A percentile compares a stretch with the other conserved stretches of the same genome.
Conservation (phyloP, 768 basidiomycete species). For the Podaxis pistillaris region DNA sequence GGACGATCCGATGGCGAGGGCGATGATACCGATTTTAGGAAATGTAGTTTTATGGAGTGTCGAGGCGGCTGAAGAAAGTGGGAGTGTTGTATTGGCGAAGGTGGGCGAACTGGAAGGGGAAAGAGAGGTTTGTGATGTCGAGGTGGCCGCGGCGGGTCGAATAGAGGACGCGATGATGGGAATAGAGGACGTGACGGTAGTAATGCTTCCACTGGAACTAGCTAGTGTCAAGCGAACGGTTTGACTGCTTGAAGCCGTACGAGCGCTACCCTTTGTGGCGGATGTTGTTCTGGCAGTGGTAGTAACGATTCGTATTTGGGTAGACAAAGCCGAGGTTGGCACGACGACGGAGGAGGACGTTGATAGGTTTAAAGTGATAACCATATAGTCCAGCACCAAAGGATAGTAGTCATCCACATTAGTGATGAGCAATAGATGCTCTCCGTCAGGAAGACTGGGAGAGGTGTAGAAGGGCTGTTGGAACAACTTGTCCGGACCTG, state of each 20-base stretch:
- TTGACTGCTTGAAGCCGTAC: not conserved
- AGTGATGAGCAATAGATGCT: slow-evolving; percentile 23
- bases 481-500: slow-evolving; percentile 4
- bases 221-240: not conserved
- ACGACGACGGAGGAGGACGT: not conserved
- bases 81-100: not conserved
- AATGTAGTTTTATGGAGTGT: not conserved
- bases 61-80: not conserved
- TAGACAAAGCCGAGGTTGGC: not conserved
- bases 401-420: not conserved
- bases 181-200: no score
- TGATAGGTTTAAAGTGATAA: slow-evolving; percentile 8
- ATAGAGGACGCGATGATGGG: no score
- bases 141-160: not conserved
- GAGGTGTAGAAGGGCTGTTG: slow-evolving; percentile 18
- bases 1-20: not conserved
- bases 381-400: slow-evolving; percentile 15
- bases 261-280: no score
- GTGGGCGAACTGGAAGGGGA: not conserved
- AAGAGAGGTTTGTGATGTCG: not conserved
- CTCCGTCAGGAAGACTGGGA: slow-evolving; percentile 16
- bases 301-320: not conserved
- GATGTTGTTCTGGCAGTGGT: no score
- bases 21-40: not conserved
- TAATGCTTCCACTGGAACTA: not conserved